Percentiles rank a stretch among this genome's conserved stretches.
Conservation (phyloP, 371 early-diverging fungal species). For the Rhizopus microsporus region DNA sequence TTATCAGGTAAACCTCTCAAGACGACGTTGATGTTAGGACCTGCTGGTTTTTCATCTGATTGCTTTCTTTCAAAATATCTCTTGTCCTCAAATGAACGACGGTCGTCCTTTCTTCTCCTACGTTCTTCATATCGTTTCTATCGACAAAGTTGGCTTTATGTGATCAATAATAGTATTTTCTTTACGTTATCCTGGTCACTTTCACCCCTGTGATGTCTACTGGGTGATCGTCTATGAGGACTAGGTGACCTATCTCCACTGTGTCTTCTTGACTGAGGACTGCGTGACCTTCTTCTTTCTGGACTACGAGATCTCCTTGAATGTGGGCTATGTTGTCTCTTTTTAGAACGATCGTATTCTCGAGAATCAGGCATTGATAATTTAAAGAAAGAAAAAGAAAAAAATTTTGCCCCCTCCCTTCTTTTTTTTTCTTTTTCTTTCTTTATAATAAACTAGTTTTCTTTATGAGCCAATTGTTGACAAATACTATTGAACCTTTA, state of each 20-base stretch:
- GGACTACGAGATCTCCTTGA: background rate
- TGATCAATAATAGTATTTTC: too few relatives aligned
- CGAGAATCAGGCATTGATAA: background rate
- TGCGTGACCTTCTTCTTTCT: conserved; percentile 20
- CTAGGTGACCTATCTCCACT: background rate
- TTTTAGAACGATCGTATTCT: too few relatives aligned
- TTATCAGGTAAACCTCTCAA: conserved; percentile 46
- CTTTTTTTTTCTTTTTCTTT: conserved; percentile 3
- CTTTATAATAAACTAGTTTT: too few relatives aligned
- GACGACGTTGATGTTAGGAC: conserved; percentile 53
- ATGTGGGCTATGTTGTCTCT: background rate
- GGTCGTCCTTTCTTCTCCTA: conserved; percentile 4
- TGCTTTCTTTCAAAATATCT: conserved; percentile 11
- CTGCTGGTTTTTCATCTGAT: conserved; percentile 3
- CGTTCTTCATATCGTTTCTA: conserved; percentile 1
- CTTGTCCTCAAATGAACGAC: conserved; percentile 4
- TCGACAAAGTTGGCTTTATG: background rate
- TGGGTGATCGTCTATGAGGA: conserved; percentile 2
- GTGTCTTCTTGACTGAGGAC: conserved; percentile 8
- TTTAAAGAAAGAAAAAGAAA: conserved; percentile 2
- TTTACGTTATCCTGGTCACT: background rate
- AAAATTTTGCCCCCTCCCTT: background rate
- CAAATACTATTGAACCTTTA: conserved; percentile 26
- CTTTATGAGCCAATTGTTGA: conserved; percentile 8
- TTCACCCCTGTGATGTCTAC: conserved; percentile 2